These are phyloP conservation scores for Suhomyces vadensis DNA, from an alignment of 805 yeast genomes.

Conservation along the genomic window DNA sequence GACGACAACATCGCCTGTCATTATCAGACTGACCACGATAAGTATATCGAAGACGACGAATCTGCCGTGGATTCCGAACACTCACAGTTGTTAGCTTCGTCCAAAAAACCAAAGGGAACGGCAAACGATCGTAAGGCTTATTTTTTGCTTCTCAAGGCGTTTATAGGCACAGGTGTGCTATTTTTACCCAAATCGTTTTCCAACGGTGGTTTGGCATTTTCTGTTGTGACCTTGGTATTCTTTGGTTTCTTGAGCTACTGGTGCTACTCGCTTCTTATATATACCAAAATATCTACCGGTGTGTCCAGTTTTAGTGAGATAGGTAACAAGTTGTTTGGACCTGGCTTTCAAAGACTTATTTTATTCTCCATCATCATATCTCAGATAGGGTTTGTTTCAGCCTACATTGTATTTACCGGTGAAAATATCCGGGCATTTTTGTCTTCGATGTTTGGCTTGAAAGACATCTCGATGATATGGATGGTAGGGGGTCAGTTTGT, in stretches of 20 bases:
- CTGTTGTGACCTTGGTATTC: conserved; percentile 49
- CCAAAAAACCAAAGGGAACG: conserved; percentile 51
- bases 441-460: conserved; percentile 46
- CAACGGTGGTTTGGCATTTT: conserved; percentile 71
- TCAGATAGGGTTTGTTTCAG: conserved; percentile 79
- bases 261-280: conserved; percentile 69
- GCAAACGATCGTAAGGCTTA: conserved; percentile 75
- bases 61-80: conserved; percentile 1
- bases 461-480: conserved; percentile 39
- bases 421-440: conserved; percentile 69
- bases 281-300: conserved; percentile 56
- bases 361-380: conserved; percentile 64
- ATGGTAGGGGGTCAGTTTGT: conserved; percentile 57
- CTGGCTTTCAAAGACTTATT: conserved; percentile 63
- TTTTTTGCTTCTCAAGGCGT: conserved; percentile 68
- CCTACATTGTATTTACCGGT: conserved; percentile 77
- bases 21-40: conserved; percentile 26
- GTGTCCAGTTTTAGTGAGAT: conserved; percentile 82
- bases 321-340: conserved; percentile 63
- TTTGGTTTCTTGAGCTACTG: conserved; percentile 75
- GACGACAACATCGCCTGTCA: conserved; percentile 59
- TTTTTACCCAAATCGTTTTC: conserved; percentile 69
- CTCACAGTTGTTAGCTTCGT: conserved; percentile 3
- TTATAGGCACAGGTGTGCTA: conserved; percentile 75
- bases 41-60: conserved; percentile 4